Evolutionary conservation across 257 asterid species (phyloP).

Genomic region (Penstemon eatonii): DNA sequence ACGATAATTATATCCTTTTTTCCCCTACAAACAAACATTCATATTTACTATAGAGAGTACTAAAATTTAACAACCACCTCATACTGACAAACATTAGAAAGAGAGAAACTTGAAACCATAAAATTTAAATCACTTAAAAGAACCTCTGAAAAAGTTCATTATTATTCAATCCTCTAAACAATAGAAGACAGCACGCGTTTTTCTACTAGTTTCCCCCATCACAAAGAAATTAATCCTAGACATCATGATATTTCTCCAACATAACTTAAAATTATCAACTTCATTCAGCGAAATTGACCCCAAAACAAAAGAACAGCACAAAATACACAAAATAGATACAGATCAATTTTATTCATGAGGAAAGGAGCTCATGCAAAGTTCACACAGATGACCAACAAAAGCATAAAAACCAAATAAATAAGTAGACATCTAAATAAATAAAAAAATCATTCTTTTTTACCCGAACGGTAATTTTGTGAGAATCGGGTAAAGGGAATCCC

Average conservation of each 20-base stretch:
- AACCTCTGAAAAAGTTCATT: too few relatives aligned
- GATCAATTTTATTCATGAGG: not conserved
- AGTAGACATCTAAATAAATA: not conserved
- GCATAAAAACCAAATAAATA: not conserved
- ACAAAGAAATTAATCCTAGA: not conserved
- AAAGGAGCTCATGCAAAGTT: slow-evolving; percentile 1
- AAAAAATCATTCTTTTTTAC: slow-evolving; percentile 34
- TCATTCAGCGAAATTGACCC: not conserved
- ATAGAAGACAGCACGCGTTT: not conserved
- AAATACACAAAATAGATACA: not conserved
- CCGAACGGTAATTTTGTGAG: slow-evolving; percentile 87
- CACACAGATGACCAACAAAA: slow-evolving; percentile 7
- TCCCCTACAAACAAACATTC: too few relatives aligned
- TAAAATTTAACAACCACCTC: not conserved
- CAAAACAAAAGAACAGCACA: not conserved
- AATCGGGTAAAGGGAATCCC: slow-evolving; percentile 79
- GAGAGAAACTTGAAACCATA: too few relatives aligned
- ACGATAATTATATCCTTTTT: not conserved
- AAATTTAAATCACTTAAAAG: too few relatives aligned
- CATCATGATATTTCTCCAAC: not conserved
- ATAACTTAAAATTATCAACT: not conserved
- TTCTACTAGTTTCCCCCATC: not conserved
- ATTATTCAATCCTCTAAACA: too few relatives aligned
- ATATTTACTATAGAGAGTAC: not conserved
- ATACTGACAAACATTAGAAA: not conserved